phyloP scores from a whole-genome alignment of 208 protist genomes.

The Leishmania aethiopica region DNA sequence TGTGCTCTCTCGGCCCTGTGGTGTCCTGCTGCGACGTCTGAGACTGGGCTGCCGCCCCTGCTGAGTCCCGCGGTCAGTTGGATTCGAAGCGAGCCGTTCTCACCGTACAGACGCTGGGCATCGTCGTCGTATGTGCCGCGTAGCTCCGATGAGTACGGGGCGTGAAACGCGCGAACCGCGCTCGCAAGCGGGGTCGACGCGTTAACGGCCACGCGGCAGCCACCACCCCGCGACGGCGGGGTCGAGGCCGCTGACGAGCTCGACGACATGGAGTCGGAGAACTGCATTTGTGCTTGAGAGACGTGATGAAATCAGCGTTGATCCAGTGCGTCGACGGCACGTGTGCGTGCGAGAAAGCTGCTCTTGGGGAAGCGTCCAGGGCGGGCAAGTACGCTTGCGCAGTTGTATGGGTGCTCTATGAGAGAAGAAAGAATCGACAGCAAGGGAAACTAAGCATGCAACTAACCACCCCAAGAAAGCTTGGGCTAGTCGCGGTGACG shows the following conservation, averaged over 20 bases:
- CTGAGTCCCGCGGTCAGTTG: slow-evolving; percentile 13
- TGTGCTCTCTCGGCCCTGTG: not conserved
- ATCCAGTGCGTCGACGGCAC: not conserved
- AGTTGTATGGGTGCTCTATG: not conserved
- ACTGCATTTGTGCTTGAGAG: slow-evolving; percentile 9
- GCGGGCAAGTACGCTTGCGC: not conserved
- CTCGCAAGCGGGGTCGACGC: slow-evolving; percentile 3
- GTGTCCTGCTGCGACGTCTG: not conserved
- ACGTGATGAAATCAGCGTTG: not conserved
- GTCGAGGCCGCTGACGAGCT: slow-evolving; percentile 1
- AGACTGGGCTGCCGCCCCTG: not conserved
- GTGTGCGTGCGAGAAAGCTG: not conserved
- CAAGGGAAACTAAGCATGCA: not conserved
- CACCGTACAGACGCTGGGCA: not conserved
- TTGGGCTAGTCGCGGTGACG: not conserved
- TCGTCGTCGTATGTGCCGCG: not conserved
- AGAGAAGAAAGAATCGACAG: not conserved
- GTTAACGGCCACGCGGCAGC: not conserved
- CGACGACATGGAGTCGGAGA: slow-evolving; percentile 4
- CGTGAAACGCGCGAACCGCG: slow-evolving; percentile 15
- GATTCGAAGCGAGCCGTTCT: slow-evolving; percentile 16
- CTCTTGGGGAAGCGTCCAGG: not conserved
- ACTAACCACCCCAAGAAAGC: not conserved
- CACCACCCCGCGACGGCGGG: not conserved
- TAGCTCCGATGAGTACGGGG: slow-evolving; percentile 2